Percentiles rank a stretch among this genome's conserved stretches.
Evolutionary conservation across 495 filamentous ascomycete species (phyloP).

Genomic region (Bacidia rubella): DNA sequence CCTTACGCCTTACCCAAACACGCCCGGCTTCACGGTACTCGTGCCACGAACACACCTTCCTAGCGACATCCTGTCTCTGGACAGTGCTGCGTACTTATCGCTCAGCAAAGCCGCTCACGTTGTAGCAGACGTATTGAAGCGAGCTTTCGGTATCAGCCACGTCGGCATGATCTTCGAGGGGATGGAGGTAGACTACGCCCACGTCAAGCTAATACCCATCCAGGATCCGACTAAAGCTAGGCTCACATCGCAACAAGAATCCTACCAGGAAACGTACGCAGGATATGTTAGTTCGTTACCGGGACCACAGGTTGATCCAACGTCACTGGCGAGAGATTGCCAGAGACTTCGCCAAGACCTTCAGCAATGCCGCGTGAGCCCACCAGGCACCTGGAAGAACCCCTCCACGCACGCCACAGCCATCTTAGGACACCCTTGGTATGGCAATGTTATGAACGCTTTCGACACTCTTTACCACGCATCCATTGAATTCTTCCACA

Average conservation of each 20-base stretch:
- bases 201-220: constrained; percentile 14
- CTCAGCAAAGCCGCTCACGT: neutral
- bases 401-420: neutral
- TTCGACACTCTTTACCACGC: neutral
- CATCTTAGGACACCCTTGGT: neutral
- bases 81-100: neutral
- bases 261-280: neutral
- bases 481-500: neutral
- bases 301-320: too few relatives aligned
- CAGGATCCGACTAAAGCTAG: neutral
- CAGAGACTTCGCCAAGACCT: too few relatives aligned
- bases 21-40: constrained; percentile 10
- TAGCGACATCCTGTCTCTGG: constrained; percentile 6
- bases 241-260: too few relatives aligned
- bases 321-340: too few relatives aligned
- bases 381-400: neutral
- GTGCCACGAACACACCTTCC: constrained; percentile 8
- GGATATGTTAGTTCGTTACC: neutral
- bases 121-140: neutral
- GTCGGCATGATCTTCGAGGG: constrained; percentile 17
- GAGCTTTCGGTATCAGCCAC: neutral
- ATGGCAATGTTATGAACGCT: neutral
- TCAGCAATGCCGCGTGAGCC: too few relatives aligned
- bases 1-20: constrained; percentile 2
- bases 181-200: constrained; percentile 15